A percentile compares a stretch with the other conserved stretches of the same genome.
Evolutionary conservation across 805 yeast species (phyloP).

Genomic region (Myxozyma vanderwaltii): DNA sequence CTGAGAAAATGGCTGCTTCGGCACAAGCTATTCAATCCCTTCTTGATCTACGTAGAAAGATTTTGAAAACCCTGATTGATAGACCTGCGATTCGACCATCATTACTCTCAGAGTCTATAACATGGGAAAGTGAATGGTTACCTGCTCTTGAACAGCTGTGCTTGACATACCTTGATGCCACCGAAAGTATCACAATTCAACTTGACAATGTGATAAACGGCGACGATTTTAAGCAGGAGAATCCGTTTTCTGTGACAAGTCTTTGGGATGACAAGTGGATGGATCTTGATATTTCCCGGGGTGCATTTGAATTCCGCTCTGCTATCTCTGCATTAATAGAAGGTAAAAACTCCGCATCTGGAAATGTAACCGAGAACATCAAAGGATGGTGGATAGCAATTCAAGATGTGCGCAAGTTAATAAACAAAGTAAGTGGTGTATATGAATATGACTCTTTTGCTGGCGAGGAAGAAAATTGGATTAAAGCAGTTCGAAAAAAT

Average conservation of each 20-base stretch:
- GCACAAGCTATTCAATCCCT: conserved; percentile 6
- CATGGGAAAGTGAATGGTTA: conserved; percentile 19
- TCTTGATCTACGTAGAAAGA: conserved; percentile 13
- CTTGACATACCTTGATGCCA: conserved; percentile 1
- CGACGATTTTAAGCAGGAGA: not conserved
- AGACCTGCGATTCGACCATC: conserved; percentile 12
- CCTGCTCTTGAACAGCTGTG: conserved; percentile 15
- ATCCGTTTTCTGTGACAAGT: not conserved
- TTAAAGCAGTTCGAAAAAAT: conserved; percentile 2
- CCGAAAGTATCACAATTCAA: not conserved
- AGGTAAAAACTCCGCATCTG: conserved; percentile 12
- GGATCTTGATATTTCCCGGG: conserved; percentile 24
- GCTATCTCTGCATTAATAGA: conserved; percentile 17
- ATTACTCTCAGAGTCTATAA: conserved; percentile 1
- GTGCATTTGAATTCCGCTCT: conserved; percentile 23
- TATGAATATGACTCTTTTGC: conserved; percentile 20
- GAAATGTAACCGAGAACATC: conserved; percentile 4
- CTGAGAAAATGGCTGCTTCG: not conserved
- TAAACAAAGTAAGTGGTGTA: conserved; percentile 10
- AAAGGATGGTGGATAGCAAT: conserved; percentile 19
- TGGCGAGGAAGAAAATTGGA: conserved; percentile 17
- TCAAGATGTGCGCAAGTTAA: not conserved
- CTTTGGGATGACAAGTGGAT: conserved; percentile 32
- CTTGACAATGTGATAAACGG: not conserved
- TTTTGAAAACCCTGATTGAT: conserved; percentile 14